A percentile compares a stretch with the other conserved stretches of the same genome.
Conservation (phyloP, 352 stramenopile genomes). For the Stephanocyclus meneghinianus region DNA sequence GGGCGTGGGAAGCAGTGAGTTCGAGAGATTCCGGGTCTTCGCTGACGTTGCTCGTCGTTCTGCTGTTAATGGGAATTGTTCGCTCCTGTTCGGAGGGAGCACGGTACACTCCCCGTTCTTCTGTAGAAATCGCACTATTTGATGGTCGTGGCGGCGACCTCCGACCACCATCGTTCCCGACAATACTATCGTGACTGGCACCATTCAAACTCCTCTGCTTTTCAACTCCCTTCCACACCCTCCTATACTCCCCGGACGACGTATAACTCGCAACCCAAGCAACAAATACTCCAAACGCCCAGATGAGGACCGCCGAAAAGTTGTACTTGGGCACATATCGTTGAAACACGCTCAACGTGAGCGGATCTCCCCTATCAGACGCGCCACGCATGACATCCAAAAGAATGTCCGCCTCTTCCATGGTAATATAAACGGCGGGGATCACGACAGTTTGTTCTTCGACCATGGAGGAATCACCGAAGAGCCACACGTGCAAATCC, state of each 20-base stretch:
- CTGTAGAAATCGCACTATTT: not conserved
- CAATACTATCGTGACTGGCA: not conserved
- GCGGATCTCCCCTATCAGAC: conserved; percentile 1
- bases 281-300: conserved; percentile 76
- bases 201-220: conserved; percentile 11
- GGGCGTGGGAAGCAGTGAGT: conserved; percentile 86
- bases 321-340: conserved; percentile 70
- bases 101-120: conserved; percentile 6
- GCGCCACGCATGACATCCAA: conserved; percentile 39
- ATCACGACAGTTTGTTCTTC: conserved; percentile 3
- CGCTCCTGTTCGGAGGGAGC: not conserved
- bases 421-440: conserved; percentile 26
- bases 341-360: conserved; percentile 52
- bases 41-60: not conserved
- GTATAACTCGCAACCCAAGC: conserved; percentile 62
- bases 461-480: conserved; percentile 49
- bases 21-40: conserved; percentile 83
- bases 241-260: conserved; percentile 59
- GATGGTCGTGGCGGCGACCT: not conserved
- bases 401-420: conserved; percentile 45
- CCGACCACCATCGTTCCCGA: not conserved
- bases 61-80: conserved; percentile 17
- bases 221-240: conserved; percentile 24
- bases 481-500: conserved; percentile 79
- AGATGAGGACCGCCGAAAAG: conserved; percentile 68